Conservation (phyloP, 495 filamentous ascomycete species). For the Trichoderma asperelloides region DNA sequence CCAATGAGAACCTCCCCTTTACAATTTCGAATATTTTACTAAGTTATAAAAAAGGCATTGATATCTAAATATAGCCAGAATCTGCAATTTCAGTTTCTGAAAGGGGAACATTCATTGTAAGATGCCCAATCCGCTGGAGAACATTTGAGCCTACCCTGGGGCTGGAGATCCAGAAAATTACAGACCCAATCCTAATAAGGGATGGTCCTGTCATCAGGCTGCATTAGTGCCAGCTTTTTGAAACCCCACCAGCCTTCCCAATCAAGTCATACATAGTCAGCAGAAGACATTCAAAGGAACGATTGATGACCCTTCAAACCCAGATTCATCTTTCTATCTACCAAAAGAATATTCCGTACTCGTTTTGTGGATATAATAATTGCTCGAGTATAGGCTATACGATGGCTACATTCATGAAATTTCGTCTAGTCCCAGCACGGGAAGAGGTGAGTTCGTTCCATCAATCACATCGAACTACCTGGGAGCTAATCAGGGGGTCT, state of each 20-base stretch:
- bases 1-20: no score
- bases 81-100: no score
- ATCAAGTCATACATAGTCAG: not conserved
- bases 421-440: not conserved
- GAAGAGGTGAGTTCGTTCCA: constrained; percentile 1
- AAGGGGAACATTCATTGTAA: no score
- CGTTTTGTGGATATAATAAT: not conserved
- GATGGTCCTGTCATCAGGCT: not conserved
- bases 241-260: not conserved
- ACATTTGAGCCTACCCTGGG: not conserved
- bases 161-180: not conserved
- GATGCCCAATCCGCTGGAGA: not conserved
- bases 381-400: not conserved
- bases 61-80: no score
- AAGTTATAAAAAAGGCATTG: no score
- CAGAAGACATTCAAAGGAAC: not conserved
- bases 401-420: not conserved
- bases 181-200: not conserved
- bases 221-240: not conserved
- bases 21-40: no score
- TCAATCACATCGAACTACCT: not conserved
- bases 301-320: not conserved
- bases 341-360: not conserved
- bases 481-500: not conserved
- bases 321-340: not conserved